Percentiles rank a stretch among this genome's conserved stretches.
Evolutionary conservation across 805 yeast genomes (phyloP).

Genomic region (Wickerhamomyces bovis): DNA sequence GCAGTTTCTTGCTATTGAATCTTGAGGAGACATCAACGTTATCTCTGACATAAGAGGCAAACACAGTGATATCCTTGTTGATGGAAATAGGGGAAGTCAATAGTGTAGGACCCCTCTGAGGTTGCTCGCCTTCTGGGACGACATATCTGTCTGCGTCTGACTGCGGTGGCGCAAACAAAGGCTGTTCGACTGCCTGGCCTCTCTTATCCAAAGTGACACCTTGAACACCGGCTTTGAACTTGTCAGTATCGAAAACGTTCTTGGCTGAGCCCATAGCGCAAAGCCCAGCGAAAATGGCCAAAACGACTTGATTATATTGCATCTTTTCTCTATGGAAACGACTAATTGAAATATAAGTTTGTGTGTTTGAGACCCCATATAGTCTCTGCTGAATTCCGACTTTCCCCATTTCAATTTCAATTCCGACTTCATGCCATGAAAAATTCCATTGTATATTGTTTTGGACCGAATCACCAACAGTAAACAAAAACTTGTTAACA

Average conservation of each 20-base stretch:
- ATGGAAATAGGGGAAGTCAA: constrained; percentile 27
- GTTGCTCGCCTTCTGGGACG: constrained; percentile 25
- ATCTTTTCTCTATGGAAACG: neutral
- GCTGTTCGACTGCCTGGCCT: constrained; percentile 5
- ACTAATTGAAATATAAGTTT: too few species aligned
- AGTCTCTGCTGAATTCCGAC: neutral
- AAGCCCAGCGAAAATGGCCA: neutral
- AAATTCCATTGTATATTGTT: neutral
- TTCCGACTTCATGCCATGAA: neutral
- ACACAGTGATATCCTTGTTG: constrained; percentile 44
- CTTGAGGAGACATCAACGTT: constrained; percentile 41
- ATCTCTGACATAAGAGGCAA: constrained; percentile 68
- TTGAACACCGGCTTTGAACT: neutral
- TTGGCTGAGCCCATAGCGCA: constrained; percentile 1
- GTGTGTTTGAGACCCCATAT: neutral
- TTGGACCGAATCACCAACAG: neutral
- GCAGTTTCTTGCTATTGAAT: constrained; percentile 38
- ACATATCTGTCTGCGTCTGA: constrained; percentile 6
- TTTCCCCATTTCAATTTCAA: too few species aligned
- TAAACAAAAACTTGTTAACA: neutral
- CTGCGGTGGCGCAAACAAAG: constrained; percentile 16
- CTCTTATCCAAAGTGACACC: constrained; percentile 1
- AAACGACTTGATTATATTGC: neutral
- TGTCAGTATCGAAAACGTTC: constrained; percentile 7
- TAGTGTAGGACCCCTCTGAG: constrained; percentile 23